phyloP scores from a whole-genome alignment of 2,329 filamentous ascomycete genomes.

The Colletotrichum karsti region DNA sequence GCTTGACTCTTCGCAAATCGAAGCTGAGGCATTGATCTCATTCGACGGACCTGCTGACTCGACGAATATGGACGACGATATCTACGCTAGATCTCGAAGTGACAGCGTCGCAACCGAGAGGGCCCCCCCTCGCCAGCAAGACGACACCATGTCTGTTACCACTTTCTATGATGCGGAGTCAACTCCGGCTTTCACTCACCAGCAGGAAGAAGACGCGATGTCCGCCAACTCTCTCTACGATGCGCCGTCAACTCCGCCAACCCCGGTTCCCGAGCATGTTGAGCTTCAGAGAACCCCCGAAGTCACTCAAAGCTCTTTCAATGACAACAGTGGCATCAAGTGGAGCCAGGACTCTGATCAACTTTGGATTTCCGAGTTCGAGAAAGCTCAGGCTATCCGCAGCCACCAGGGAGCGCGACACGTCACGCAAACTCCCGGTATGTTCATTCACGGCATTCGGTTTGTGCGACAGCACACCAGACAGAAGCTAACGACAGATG shows the following conservation, averaged over 20 bases:
- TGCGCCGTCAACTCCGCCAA: not conserved
- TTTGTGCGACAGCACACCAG: not conserved
- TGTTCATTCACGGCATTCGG: slow-evolving; percentile 23
- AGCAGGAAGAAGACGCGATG: too few relatives aligned
- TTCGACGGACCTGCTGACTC: not conserved
- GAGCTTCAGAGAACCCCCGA: not conserved
- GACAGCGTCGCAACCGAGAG: not conserved
- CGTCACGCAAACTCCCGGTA: slow-evolving; percentile 1
- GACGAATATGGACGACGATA: not conserved
- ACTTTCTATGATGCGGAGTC: too few relatives aligned
- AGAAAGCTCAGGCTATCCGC: slow-evolving; percentile 3
- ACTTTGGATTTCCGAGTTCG: slow-evolving; percentile 1
- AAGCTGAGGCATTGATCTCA: not conserved
- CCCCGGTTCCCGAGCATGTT: not conserved
- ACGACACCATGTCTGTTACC: too few relatives aligned
- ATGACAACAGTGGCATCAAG: not conserved
- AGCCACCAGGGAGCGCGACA: slow-evolving; percentile 7
- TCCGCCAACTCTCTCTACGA: too few relatives aligned
- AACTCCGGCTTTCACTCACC: too few relatives aligned
- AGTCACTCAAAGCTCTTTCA: not conserved
- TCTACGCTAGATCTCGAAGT: not conserved
- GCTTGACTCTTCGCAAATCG: not conserved
- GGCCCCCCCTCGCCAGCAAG: too few relatives aligned
- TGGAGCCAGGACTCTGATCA: not conserved
- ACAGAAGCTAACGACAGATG: not conserved